phyloP scores from a whole-genome alignment of 2,329 filamentous ascomycete species.

The Cladosporium halotolerans region DNA sequence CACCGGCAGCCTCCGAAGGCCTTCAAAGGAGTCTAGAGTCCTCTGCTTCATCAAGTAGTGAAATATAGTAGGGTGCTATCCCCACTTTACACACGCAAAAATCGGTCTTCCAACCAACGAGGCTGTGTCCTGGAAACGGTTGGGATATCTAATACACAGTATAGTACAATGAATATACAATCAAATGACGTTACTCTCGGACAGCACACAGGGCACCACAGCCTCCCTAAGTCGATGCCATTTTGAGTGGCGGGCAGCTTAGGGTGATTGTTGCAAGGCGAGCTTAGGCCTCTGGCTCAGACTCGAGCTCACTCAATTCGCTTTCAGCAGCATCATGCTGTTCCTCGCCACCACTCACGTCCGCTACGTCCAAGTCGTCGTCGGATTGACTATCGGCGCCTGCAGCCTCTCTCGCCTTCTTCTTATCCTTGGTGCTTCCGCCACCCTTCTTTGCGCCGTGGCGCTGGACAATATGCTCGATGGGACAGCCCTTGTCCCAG shows the following conservation, averaged over 20 bases:
- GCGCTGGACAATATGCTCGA: slow-evolving; percentile 56
- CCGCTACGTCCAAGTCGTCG: slow-evolving; percentile 47
- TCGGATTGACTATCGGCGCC: slow-evolving; percentile 68
- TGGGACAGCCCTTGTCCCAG: slow-evolving; percentile 59
- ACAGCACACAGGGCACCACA: too few relatives aligned
- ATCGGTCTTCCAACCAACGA: too few relatives aligned
- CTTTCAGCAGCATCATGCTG: slow-evolving; percentile 59
- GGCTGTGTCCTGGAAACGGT: too few relatives aligned
- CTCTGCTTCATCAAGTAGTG: too few relatives aligned
- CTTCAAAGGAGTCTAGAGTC: too few relatives aligned
- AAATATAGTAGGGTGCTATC: too few relatives aligned
- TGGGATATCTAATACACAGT: not conserved
- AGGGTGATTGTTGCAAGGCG: not conserved
- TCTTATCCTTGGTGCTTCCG: slow-evolving; percentile 21
- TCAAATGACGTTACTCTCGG: too few relatives aligned
- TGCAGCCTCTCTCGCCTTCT: slow-evolving; percentile 63
- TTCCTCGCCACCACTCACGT: slow-evolving; percentile 71
- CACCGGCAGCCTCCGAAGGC: too few relatives aligned
- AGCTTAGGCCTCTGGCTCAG: slow-evolving; percentile 23
- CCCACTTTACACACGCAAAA: too few relatives aligned
- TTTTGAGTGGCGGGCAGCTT: too few relatives aligned
- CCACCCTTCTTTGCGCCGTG: slow-evolving; percentile 49
- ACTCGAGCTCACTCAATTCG: slow-evolving; percentile 30
- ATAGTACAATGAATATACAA: not conserved
- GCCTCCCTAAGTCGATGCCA: too few relatives aligned